These are phyloP conservation scores for Cyathus striatus DNA, from an alignment of 768 basidiomycete species.

Conservation along the genomic window DNA sequence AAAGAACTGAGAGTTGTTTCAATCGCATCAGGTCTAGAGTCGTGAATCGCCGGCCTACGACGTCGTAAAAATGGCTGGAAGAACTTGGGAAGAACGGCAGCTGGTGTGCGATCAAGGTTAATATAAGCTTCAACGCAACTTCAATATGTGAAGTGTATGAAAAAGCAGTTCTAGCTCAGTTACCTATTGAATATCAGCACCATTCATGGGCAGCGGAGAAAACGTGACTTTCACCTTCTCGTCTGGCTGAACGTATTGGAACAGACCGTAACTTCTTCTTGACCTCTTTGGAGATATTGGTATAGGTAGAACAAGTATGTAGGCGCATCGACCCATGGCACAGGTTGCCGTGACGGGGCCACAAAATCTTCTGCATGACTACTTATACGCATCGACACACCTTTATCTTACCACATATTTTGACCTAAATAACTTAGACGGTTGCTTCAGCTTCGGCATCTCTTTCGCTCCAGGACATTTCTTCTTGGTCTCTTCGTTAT, in stretches of 20 bases:
- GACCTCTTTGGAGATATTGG: conserved; percentile 53
- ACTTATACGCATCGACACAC: too few relatives aligned
- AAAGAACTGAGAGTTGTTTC: conserved; percentile 63
- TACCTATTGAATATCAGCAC: too few relatives aligned
- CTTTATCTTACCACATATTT: conserved; percentile 73
- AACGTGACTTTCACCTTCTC: conserved; percentile 70
- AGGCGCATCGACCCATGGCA: too few relatives aligned
- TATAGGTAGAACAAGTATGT: too few relatives aligned
- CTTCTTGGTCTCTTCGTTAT: conserved; percentile 53
- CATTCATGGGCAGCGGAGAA: too few relatives aligned
- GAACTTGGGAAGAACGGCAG: conserved; percentile 61
- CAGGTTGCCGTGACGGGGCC: too few relatives aligned
- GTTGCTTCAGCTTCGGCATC: conserved; percentile 78
- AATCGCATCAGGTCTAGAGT: conserved; percentile 51
- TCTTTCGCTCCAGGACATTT: conserved; percentile 75
- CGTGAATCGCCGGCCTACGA: conserved; percentile 52
- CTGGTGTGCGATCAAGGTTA: too few relatives aligned
- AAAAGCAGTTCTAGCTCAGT: not conserved
- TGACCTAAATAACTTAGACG: conserved; percentile 89
- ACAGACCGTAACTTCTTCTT: conserved; percentile 56
- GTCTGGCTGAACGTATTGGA: too few relatives aligned
- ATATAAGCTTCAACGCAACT: too few relatives aligned
- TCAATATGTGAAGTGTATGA: too few relatives aligned
- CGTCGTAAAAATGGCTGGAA: conserved; percentile 67
- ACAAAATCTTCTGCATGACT: too few relatives aligned